phyloP scores from a whole-genome alignment of 306 rosid species.

The Vigna hirtella region DNA sequence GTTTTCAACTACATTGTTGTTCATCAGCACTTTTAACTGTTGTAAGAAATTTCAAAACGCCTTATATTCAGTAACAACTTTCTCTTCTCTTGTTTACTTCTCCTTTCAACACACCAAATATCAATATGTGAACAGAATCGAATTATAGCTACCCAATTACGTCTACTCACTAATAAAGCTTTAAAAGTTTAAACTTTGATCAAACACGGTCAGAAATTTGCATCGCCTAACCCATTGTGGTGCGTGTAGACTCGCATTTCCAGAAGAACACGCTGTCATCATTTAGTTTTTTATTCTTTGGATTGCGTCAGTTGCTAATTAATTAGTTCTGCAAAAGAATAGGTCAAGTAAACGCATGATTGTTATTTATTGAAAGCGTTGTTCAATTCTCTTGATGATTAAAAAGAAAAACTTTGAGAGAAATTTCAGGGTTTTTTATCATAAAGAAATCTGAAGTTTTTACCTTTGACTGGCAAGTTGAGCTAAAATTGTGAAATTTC shows the following conservation, averaged over 20 bases:
- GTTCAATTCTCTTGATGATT: not conserved
- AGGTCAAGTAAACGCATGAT: not conserved
- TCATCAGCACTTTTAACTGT: constrained; percentile 49
- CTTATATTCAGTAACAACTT: constrained; percentile 57
- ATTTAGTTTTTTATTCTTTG: too few species aligned
- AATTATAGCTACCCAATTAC: not conserved
- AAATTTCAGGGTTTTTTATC: not conserved
- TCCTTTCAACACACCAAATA: too few species aligned
- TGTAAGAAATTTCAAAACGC: constrained; percentile 52
- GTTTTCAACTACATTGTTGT: constrained; percentile 38
- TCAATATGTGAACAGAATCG: not conserved
- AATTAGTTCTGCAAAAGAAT: not conserved
- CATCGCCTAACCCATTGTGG: not conserved
- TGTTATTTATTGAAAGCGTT: not conserved
- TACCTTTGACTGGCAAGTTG: constrained; percentile 11
- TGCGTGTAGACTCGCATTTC: not conserved
- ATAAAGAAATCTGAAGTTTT: not conserved
- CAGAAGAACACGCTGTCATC: not conserved
- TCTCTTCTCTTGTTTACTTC: constrained; percentile 1
- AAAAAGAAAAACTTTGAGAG: not conserved
- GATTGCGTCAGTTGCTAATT: not conserved
- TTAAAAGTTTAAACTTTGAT: not conserved
- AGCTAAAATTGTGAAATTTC: constrained; percentile 8
- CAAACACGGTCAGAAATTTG: not conserved
- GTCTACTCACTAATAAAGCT: not conserved